Evolutionary conservation across 129 eudicot species (phyloP).

Genomic region (Chrysanthemum seticuspe): DNA sequence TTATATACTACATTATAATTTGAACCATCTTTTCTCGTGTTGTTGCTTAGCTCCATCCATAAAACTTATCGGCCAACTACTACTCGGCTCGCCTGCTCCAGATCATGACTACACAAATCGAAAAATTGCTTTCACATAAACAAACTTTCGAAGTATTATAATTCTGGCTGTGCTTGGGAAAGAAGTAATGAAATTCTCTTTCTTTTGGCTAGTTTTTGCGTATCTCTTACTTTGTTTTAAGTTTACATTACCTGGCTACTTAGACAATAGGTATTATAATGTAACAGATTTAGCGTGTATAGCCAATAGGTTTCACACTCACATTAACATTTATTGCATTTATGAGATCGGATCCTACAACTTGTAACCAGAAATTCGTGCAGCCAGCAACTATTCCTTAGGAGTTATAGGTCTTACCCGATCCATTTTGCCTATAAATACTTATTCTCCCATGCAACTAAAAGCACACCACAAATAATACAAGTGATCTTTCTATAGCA

Average conservation of each 20-base stretch:
- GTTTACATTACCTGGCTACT: not conserved
- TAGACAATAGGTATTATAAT: not conserved
- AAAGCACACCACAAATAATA: not conserved
- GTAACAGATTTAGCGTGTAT: slow-evolving; percentile 1
- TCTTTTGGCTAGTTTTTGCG: not conserved
- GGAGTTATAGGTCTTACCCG: no score
- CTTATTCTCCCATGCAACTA: not conserved
- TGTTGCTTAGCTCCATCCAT: no score
- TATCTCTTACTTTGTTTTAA: not conserved
- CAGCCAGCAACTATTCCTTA: not conserved
- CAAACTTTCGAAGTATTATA: not conserved
- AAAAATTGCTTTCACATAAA: no score
- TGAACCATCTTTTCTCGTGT: no score
- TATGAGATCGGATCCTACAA: not conserved
- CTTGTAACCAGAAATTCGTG: not conserved
- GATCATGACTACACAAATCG: no score
- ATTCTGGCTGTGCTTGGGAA: not conserved
- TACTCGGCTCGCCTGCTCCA: no score
- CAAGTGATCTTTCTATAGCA: not conserved
- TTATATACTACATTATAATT: no score
- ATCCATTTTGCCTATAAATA: slow-evolving; percentile 1
- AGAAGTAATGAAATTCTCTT: not conserved
- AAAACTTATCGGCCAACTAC: no score
- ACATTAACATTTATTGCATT: not conserved
- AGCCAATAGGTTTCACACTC: not conserved